Evolutionary conservation across 2,329 filamentous ascomycete genomes (phyloP).

Genomic region (Verruconis gallopava): DNA sequence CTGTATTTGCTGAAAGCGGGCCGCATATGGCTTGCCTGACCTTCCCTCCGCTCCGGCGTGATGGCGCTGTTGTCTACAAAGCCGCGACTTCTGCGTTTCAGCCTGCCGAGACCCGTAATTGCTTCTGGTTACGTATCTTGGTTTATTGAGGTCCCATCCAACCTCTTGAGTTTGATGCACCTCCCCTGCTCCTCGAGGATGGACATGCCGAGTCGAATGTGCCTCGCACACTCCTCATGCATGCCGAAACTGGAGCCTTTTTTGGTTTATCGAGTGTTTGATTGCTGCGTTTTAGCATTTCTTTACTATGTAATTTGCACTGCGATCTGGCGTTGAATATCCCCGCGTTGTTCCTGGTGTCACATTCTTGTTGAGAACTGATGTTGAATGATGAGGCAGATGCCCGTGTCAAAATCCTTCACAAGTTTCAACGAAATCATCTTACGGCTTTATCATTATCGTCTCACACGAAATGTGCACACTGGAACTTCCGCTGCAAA

Average conservation of each 20-base stretch:
- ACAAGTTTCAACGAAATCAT: too few species aligned
- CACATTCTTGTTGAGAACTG: too few species aligned
- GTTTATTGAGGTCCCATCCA: conserved; percentile 11
- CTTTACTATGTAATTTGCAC: conserved; percentile 20
- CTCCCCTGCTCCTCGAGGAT: conserved; percentile 5
- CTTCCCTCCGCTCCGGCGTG: conserved; percentile 3
- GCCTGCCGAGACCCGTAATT: conserved; percentile 20
- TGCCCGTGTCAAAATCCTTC: too few species aligned
- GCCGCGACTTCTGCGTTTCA: not conserved
- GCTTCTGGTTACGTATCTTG: conserved; percentile 29
- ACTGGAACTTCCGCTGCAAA: too few species aligned
- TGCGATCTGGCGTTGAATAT: conserved; percentile 14
- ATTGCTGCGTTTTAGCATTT: conserved; percentile 22
- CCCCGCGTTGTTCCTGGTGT: conserved; percentile 15
- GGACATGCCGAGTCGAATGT: conserved; percentile 22
- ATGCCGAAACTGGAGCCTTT: conserved; percentile 2
- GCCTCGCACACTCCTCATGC: conserved; percentile 15
- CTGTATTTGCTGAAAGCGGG: not conserved
- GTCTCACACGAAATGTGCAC: too few species aligned
- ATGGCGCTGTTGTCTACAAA: not conserved
- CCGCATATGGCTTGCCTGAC: conserved; percentile 2
- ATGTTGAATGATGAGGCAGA: too few species aligned
- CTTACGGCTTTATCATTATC: too few species aligned
- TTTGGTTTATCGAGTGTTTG: conserved; percentile 14
- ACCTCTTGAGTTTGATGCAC: not conserved